Percentiles rank a stretch among this genome's conserved stretches.
Evolutionary conservation across 192 early-diverging fungal species (phyloP).

Genomic region (Umbelopsis ramanniana): DNA sequence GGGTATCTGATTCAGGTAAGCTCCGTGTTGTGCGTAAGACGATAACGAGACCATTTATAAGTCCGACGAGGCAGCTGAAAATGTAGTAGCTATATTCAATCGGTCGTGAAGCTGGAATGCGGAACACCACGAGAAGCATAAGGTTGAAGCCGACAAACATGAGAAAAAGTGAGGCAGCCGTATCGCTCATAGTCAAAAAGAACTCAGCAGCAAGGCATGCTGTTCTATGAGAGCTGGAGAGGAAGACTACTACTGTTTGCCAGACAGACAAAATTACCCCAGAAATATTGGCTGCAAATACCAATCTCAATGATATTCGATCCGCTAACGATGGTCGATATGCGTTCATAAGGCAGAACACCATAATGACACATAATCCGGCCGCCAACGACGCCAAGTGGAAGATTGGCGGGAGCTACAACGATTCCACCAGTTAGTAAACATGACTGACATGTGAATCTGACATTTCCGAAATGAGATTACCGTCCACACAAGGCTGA

Average conservation of each 20-base stretch:
- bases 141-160: conserved; percentile 9
- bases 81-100: background rate
- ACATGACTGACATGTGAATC: background rate
- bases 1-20: too few species aligned
- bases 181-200: background rate
- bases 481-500: too few species aligned
- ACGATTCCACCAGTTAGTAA: background rate
- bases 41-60: background rate
- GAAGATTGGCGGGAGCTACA: background rate
- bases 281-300: conserved; percentile 3
- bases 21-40: too few species aligned
- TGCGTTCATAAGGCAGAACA: background rate
- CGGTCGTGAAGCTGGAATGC: background rate
- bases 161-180: background rate
- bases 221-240: too few species aligned
- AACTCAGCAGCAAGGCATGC: background rate
- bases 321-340: background rate
- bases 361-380: background rate
- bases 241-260: background rate
- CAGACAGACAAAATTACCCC: background rate
- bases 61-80: background rate
- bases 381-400: background rate
- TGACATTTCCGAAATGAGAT: too few species aligned
- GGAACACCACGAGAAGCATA: background rate
- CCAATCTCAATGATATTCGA: conserved; percentile 5